Percentiles rank a stretch among this genome's conserved stretches.
phyloP scores from a whole-genome alignment of 768 basidiomycete genomes.

The Lepiota subincarnata region DNA sequence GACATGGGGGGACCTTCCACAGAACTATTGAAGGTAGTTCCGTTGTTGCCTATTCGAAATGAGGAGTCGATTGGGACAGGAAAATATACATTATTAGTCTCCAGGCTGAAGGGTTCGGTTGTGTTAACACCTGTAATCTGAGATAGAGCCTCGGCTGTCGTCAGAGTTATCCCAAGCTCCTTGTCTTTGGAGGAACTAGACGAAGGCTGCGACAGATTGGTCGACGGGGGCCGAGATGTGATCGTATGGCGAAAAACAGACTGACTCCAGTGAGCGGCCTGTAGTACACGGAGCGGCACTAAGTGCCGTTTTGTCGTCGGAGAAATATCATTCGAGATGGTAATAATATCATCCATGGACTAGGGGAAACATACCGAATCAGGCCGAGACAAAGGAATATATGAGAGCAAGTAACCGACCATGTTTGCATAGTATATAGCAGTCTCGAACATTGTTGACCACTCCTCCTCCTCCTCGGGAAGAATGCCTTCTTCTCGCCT shows the following conservation, averaged over 20 bases:
- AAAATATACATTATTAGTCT: constrained; percentile 44
- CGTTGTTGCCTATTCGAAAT: constrained; percentile 68
- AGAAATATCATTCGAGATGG: constrained; percentile 71
- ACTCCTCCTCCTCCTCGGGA: constrained; percentile 65
- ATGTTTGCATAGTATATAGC: constrained; percentile 87
- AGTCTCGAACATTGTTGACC: constrained; percentile 63
- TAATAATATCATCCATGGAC: constrained; percentile 76
- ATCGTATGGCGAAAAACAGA: constrained; percentile 62
- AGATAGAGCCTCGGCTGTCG: constrained; percentile 47
- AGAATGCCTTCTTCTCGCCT: constrained; percentile 51
- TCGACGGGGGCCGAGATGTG: constrained; percentile 35
- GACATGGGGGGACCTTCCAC: constrained; percentile 33
- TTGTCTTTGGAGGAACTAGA: constrained; percentile 42
- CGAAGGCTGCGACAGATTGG: constrained; percentile 30
- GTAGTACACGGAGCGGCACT: constrained; percentile 62
- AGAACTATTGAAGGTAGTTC: constrained; percentile 38
- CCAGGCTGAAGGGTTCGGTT: constrained; percentile 8
- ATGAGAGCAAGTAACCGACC: constrained; percentile 43
- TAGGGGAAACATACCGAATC: constrained; percentile 25
- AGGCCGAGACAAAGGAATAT: constrained; percentile 8
- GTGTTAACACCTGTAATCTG: constrained; percentile 18
- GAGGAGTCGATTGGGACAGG: constrained; percentile 69
- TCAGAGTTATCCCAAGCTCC: constrained; percentile 62
- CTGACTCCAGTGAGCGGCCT: constrained; percentile 78
- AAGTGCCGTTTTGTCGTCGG: constrained; percentile 65